Conservation (phyloP, 352 stramenopile species). For the Phytopythium aichiense region DNA sequence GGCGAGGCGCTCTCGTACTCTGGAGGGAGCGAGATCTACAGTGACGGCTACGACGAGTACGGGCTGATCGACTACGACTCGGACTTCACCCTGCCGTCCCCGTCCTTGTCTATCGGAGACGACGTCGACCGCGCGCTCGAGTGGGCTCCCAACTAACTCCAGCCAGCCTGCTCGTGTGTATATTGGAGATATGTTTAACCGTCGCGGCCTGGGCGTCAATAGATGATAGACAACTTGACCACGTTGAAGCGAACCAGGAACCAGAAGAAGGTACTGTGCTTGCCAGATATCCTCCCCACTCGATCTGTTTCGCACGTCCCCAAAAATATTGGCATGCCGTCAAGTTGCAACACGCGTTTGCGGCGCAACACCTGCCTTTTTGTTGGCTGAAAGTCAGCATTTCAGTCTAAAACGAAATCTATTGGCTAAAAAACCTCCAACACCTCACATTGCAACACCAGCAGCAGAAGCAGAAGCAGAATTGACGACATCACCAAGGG, state of each 20-base stretch:
- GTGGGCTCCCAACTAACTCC: background rate
- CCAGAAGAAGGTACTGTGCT: background rate
- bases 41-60: slow-evolving; percentile 24
- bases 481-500: background rate
- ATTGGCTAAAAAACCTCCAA: background rate
- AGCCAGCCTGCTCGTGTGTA: background rate
- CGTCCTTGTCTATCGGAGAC: background rate
- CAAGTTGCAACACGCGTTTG: background rate
- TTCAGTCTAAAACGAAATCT: background rate
- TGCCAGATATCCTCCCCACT: background rate
- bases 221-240: background rate
- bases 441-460: background rate
- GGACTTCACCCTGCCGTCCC: slow-evolving; percentile 2
- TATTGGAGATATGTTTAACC: background rate
- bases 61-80: slow-evolving; percentile 8
- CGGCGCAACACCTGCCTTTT: background rate
- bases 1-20: background rate
- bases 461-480: background rate
- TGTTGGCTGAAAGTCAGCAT: background rate
- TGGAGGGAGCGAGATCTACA: slow-evolving; percentile 11
- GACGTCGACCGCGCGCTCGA: background rate
- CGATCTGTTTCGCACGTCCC: background rate
- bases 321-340: background rate
- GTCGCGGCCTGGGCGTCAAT: background rate
- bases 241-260: background rate